Base-by-base conservation (phyloP, 192 early-diverging fungal species). In the Spinellus fusiger region DNA sequence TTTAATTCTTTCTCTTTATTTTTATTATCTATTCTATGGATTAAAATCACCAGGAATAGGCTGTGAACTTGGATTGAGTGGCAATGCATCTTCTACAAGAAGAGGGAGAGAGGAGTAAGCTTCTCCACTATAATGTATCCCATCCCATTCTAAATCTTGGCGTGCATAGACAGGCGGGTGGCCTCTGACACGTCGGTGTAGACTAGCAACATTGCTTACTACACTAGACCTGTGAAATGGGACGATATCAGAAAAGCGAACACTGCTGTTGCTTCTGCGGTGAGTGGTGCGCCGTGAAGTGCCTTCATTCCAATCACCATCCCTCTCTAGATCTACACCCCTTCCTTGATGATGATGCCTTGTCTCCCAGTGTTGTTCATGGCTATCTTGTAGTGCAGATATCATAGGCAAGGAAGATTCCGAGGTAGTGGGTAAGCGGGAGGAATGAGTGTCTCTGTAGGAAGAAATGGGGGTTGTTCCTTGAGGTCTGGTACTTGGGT, bases 131-230 rank as follows among this genome's bases (percentile, higher is more conserved):
- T 49, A 34, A 4, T n/a, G n/a, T n/a, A 64, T 53, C 20, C 69
- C 69, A 44, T 71, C 69, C 69, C 69, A 71, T 37, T 71, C 69
- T 20, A 71, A 29, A 44, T 71, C 69, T 26, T 71, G 69, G 38
- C 69, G 27, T 16, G 38, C 49, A 33, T 70, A 59, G 1, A 57
- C 51, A n/a, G 46, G 28, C 31, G 51, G 52, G 27, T 64, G 62
- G 3, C 69, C 64, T 9, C 69, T 62, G 25, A 71, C 64, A 8
- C 58, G 57, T 29, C 69, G 56, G 61, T 71, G 69, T n/a, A 70
- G 49, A 31, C 68, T 65, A 27, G 62, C 58, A 9, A 66, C 64
- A 51, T 66, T 66, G 23, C 64, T 62, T 26, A 28, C 52, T 2
- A 55, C 20, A 49, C 62, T 55, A 10, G 62, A 64, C n/a, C 54